phyloP scores from a whole-genome alignment of 768 basidiomycete species.

The Boletus subparvulus region DNA sequence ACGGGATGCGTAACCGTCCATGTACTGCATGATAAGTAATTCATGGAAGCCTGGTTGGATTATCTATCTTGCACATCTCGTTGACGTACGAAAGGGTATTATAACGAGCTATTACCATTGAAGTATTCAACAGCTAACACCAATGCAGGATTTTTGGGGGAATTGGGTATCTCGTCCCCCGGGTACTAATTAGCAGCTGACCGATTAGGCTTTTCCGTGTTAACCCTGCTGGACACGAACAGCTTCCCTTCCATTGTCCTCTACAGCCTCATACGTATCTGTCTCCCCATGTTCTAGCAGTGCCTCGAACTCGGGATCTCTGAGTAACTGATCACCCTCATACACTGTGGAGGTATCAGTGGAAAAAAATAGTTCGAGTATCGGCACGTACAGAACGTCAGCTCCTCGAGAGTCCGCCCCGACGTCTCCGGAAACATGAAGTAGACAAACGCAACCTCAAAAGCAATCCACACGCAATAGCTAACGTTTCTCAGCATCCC shows the following conservation, averaged over 20 bases:
- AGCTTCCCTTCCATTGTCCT: neutral
- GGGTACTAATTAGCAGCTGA: no score
- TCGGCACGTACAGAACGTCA: constrained; percentile 15
- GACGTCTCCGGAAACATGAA: constrained; percentile 22
- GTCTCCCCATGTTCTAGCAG: neutral
- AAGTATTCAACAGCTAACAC: no score
- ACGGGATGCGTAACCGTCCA: no score
- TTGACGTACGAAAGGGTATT: no score
- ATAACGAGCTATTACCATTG: no score
- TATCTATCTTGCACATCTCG: no score
- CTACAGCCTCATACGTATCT: neutral
- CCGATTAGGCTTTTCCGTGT: neutral
- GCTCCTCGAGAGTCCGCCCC: constrained; percentile 18
- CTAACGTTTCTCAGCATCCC: constrained; percentile 1
- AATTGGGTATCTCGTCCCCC: no score
- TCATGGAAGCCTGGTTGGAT: no score
- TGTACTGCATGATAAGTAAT: no score
- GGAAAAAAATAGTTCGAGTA: neutral
- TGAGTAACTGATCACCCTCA: neutral
- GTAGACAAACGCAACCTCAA: constrained; percentile 17
- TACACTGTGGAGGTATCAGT: neutral
- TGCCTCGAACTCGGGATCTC: neutral
- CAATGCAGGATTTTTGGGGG: no score
- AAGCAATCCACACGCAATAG: constrained; percentile 15
- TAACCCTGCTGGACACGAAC: neutral